These are phyloP conservation scores for Chloromonas sp. DNA, from an alignment of 163 green algal species.

Conservation along the genomic window DNA sequence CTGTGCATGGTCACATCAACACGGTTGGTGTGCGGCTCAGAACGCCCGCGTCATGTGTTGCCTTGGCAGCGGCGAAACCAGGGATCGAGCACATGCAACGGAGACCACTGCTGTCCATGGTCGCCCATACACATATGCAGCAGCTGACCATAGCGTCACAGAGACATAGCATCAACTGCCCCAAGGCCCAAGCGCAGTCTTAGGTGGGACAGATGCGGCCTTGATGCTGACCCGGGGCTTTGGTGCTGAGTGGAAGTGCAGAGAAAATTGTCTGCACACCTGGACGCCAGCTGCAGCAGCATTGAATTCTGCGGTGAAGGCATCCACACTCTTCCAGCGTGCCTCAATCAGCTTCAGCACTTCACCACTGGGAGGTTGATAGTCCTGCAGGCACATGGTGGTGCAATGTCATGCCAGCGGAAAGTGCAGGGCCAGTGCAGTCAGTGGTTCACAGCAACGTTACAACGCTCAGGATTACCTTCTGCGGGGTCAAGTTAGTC, in stretches of 20 bases:
- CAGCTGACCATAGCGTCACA: too few species aligned
- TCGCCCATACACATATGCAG: not conserved
- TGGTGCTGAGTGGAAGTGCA: too few species aligned
- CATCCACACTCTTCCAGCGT: conserved; percentile 86
- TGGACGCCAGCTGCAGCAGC: conserved; percentile 78
- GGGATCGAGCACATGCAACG: not conserved
- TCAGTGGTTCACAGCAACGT: too few species aligned
- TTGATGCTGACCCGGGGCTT: too few species aligned
- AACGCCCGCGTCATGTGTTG: too few species aligned
- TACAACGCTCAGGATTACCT: conserved; percentile 36
- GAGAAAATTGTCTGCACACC: conserved; percentile 26
- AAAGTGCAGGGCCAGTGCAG: too few species aligned
- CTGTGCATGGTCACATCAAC: conserved; percentile 24
- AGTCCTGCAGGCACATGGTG: conserved; percentile 49
- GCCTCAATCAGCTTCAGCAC: conserved; percentile 73
- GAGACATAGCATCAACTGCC: too few species aligned
- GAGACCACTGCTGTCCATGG: not conserved
- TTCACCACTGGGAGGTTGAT: conserved; percentile 61
- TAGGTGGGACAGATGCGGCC: too few species aligned
- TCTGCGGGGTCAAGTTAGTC: conserved; percentile 81
- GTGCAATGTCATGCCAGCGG: not conserved
- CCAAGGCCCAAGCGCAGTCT: too few species aligned
- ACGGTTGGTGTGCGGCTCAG: too few species aligned
- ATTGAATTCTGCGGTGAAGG: conserved; percentile 74
- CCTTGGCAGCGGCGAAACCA: too few species aligned